These are phyloP conservation scores for Asclepias syriaca DNA, from an alignment of 257 asterid species.

Conservation along the genomic window DNA sequence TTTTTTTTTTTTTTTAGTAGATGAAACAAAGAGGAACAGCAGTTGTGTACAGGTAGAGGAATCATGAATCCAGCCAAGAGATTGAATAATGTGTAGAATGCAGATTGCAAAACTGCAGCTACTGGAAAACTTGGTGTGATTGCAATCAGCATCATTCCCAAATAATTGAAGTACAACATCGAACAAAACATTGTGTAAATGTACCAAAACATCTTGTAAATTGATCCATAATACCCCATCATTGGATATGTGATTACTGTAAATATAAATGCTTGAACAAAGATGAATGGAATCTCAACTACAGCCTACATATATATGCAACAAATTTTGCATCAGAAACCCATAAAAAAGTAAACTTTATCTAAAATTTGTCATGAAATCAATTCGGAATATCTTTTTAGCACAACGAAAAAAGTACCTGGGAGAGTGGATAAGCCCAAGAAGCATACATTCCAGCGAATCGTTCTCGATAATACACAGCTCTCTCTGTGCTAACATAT, in stretches of 20 bases:
- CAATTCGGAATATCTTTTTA: too few species aligned
- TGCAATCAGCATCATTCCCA: conserved; percentile 55
- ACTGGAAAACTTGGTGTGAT: conserved; percentile 51
- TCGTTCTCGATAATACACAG: conserved; percentile 48
- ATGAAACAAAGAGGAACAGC: too few species aligned
- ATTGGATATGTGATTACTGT: conserved; percentile 50
- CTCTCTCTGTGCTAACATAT: conserved; percentile 38
- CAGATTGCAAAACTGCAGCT: conserved; percentile 47
- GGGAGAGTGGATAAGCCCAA: conserved; percentile 57
- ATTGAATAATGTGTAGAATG: conserved; percentile 45
- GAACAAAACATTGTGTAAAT: conserved; percentile 41
- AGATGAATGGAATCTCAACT: conserved; percentile 48
- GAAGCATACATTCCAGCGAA: conserved; percentile 61
- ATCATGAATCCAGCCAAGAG: conserved; percentile 53
- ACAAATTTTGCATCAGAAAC: neutral
- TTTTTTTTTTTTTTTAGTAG: too few species aligned
- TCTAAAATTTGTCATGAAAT: too few species aligned
- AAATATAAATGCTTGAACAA: conserved; percentile 36
- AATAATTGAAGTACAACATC: conserved; percentile 38
- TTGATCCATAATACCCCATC: conserved; percentile 52
- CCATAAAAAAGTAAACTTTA: too few species aligned
- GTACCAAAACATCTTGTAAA: conserved; percentile 45
- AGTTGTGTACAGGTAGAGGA: conserved; percentile 37
- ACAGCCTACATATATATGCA: conserved; percentile 24
- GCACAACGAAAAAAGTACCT: conserved; percentile 19